These are phyloP conservation scores for Fusarium sp. DNA, from an alignment of 2,329 filamentous ascomycete genomes.

Conservation along the genomic window DNA sequence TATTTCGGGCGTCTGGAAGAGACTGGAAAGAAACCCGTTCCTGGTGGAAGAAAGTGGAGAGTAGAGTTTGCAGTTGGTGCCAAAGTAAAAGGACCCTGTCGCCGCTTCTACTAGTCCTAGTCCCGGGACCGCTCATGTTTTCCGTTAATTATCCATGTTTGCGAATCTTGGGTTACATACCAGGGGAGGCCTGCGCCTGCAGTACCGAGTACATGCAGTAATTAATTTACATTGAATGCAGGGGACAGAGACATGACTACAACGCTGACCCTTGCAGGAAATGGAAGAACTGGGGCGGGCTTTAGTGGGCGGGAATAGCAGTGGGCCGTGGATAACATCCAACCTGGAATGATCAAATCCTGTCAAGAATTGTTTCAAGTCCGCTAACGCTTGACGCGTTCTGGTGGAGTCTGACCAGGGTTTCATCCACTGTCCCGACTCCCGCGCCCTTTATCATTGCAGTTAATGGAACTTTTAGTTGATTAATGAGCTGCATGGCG, in stretches of 20 bases:
- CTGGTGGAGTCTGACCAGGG: slow-evolving; percentile 18
- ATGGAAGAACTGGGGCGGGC: slow-evolving; percentile 13
- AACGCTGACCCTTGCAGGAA: slow-evolving; percentile 15
- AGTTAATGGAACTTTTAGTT: no score
- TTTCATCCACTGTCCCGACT: neutral
- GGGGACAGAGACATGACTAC: slow-evolving; percentile 1
- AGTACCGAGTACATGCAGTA: neutral
- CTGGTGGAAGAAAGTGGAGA: slow-evolving; percentile 36
- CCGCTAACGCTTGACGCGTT: neutral
- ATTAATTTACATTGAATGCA: neutral
- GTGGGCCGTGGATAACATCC: no score
- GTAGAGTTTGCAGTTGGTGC: slow-evolving; percentile 21
- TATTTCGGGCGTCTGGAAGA: slow-evolving; percentile 38
- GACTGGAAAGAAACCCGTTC: slow-evolving; percentile 43
- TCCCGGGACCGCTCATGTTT: slow-evolving; percentile 16
- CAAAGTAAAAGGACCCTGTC: slow-evolving; percentile 24
- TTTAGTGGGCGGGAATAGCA: slow-evolving; percentile 32
- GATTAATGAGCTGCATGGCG: neutral
- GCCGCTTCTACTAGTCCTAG: slow-evolving; percentile 7
- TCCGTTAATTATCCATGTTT: slow-evolving; percentile 16
- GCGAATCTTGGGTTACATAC: neutral
- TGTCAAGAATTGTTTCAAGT: slow-evolving; percentile 29
- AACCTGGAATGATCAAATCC: slow-evolving; percentile 22
- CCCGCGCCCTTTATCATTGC: no score
- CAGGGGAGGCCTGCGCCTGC: no score